Evolutionary conservation across 768 basidiomycete genomes (phyloP).

Genomic region (Naganishia antarctica): DNA sequence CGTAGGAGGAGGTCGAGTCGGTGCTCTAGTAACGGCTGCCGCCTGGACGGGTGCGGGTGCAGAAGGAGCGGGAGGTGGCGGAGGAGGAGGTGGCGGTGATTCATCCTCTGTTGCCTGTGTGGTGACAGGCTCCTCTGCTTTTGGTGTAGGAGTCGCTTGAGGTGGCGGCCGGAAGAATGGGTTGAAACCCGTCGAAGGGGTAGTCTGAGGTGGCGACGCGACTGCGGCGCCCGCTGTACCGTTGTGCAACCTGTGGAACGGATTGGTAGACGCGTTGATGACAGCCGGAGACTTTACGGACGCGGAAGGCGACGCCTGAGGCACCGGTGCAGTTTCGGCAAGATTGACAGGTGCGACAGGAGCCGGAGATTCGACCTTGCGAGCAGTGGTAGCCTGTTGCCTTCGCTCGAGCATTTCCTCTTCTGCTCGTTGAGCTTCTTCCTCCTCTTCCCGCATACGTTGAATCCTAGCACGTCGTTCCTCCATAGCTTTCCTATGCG

Average conservation of each 20-base stretch:
- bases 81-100: conserved; percentile 33
- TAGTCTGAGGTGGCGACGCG: conserved; percentile 49
- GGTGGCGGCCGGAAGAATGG: conserved; percentile 61
- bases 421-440: conserved; percentile 60
- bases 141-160: not conserved
- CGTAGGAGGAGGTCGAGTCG: conserved; percentile 29
- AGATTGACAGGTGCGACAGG: conserved; percentile 25
- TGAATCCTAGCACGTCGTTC: conserved; percentile 57
- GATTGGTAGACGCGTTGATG: conserved; percentile 34
- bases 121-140: conserved; percentile 37
- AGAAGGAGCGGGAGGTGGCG: conserved; percentile 28
- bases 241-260: conserved; percentile 40
- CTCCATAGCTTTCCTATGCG: conserved; percentile 66
- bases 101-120: conserved; percentile 47
- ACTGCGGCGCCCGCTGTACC: conserved; percentile 31
- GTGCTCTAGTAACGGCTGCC: conserved; percentile 51
- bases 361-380: conserved; percentile 35
- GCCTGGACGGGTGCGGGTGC: conserved; percentile 20
- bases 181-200: conserved; percentile 55
- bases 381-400: conserved; percentile 28
- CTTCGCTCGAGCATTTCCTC: conserved; percentile 47
- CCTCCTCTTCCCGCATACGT: conserved; percentile 63
- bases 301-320: conserved; percentile 48
- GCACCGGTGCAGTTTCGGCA: conserved; percentile 25
- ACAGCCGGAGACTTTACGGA: conserved; percentile 40